Evolutionary conservation across 805 yeast species (phyloP).

Genomic region (Candida broadrunensis): DNA sequence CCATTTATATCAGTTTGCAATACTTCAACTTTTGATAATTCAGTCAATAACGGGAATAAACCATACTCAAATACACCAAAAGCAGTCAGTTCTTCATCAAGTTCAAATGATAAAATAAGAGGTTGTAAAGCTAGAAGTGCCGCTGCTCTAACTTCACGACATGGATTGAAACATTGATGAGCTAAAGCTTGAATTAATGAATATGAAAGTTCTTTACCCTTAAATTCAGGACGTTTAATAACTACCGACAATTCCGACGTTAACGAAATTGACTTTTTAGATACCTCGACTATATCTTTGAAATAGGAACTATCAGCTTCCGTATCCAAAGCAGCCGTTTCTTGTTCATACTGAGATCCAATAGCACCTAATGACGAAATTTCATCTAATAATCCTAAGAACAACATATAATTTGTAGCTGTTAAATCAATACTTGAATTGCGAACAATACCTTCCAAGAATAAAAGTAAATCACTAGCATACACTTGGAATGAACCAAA

Average conservation of each 20-base stretch:
- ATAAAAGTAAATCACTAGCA: slow-evolving; percentile 44
- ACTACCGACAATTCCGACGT: slow-evolving; percentile 50
- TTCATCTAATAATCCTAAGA: slow-evolving; percentile 73
- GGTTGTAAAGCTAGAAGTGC: slow-evolving; percentile 63
- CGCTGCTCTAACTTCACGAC: slow-evolving; percentile 66
- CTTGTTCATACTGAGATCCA: slow-evolving; percentile 75
- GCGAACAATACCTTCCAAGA: slow-evolving; percentile 41
- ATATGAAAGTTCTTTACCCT: slow-evolving; percentile 39
- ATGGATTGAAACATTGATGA: slow-evolving; percentile 87
- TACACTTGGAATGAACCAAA: slow-evolving; percentile 45
- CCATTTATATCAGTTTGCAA: slow-evolving; percentile 57
- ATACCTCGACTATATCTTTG: slow-evolving; percentile 50
- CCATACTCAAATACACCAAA: slow-evolving; percentile 67
- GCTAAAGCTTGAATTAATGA: slow-evolving; percentile 80
- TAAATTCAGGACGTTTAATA: slow-evolving; percentile 28
- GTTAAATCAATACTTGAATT: slow-evolving; percentile 34
- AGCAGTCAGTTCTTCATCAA: slow-evolving; percentile 41
- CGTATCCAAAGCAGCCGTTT: slow-evolving; percentile 41
- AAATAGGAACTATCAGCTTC: slow-evolving; percentile 45
- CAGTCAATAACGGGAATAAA: slow-evolving; percentile 68
- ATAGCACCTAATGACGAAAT: slow-evolving; percentile 78
- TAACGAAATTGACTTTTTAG: slow-evolving; percentile 59
- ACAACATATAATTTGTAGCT: slow-evolving; percentile 55
- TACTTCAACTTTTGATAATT: slow-evolving; percentile 62
- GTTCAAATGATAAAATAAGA: slow-evolving; percentile 41